Evolutionary conservation across 116 monocot species (phyloP).

Genomic region (Dioscorea cayenensis): DNA sequence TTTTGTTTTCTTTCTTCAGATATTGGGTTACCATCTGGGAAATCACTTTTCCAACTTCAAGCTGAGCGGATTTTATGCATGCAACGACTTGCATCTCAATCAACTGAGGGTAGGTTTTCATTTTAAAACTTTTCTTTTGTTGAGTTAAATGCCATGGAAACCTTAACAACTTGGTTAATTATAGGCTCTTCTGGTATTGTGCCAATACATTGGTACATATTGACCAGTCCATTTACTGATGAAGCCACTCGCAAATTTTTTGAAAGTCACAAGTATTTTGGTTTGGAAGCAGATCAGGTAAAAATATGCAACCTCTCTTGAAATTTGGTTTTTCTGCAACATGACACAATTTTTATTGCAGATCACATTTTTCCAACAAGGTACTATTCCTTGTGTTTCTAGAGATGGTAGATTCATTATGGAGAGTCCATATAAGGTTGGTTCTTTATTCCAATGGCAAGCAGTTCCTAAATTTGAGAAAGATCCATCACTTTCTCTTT

Average conservation of each 20-base stretch:
- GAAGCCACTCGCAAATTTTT: constrained; percentile 82
- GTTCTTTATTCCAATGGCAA: background rate
- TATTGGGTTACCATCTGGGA: constrained; percentile 96
- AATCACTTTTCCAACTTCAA: constrained; percentile 96
- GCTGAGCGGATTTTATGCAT: constrained; percentile 87
- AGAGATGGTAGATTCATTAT: constrained; percentile 89
- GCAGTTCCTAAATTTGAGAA: background rate
- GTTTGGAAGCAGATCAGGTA: constrained; percentile 90
- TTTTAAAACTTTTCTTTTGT: background rate
- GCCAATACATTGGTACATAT: constrained; percentile 96
- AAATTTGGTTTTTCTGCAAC: background rate
- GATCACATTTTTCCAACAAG: constrained; percentile 98
- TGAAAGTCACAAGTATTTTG: constrained; percentile 89
- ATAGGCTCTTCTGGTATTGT: constrained; percentile 35
- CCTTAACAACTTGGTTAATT: background rate
- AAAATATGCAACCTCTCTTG: background rate
- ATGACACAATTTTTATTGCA: constrained; percentile 21
- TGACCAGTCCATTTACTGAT: constrained; percentile 99
- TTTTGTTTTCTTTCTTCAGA: constrained; percentile 27
- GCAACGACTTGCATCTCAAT: constrained; percentile 89
- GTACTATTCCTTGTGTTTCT: constrained; percentile 93
- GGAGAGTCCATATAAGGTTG: constrained; percentile 87
- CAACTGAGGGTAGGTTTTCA: constrained; percentile 51
- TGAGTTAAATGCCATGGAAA: background rate
- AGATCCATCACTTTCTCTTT: background rate